A percentile compares a stretch with the other conserved stretches of the same genome.
phyloP scores from a whole-genome alignment of 2,329 filamentous ascomycete genomes.

The Phoma sp. region DNA sequence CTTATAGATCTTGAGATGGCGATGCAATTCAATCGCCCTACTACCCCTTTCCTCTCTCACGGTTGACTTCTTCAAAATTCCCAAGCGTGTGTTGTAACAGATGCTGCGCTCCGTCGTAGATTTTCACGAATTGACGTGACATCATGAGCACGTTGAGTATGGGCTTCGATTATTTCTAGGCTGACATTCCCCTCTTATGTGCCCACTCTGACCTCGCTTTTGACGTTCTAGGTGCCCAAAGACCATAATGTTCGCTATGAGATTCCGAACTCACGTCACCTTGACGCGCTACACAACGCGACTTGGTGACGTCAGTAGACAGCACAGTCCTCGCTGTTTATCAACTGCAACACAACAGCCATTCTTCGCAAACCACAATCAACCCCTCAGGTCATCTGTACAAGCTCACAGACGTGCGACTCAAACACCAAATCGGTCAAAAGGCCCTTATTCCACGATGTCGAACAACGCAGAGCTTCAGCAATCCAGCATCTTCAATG shows the following conservation, averaged over 20 bases:
- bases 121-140: slow-evolving; percentile 1
- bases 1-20: no score
- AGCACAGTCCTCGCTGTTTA: slow-evolving; percentile 20
- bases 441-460: slow-evolving; percentile 35
- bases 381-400: slow-evolving; percentile 6
- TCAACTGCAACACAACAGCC: slow-evolving; percentile 16
- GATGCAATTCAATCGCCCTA: no score
- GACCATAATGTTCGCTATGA: slow-evolving; percentile 6
- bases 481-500: slow-evolving; percentile 44
- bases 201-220: slow-evolving; percentile 1
- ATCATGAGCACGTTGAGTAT: slow-evolving; percentile 8
- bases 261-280: slow-evolving; percentile 19
- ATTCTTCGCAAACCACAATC: slow-evolving; percentile 2
- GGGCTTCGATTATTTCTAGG: background rate
- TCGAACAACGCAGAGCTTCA: slow-evolving; percentile 44
- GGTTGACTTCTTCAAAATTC: no score
- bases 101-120: no score
- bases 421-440: slow-evolving; percentile 21
- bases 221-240: slow-evolving; percentile 2
- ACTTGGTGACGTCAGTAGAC: slow-evolving; percentile 35
- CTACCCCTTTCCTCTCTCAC: no score
- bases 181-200: slow-evolving; percentile 4
- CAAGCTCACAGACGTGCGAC: slow-evolving; percentile 20
- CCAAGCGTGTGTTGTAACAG: no score
- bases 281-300: slow-evolving; percentile 26